Evolutionary conservation across 495 filamentous ascomycete species (phyloP), one percentile per base, ranked within the genome.

Genomic region (Penicillium argentinense): DNA sequence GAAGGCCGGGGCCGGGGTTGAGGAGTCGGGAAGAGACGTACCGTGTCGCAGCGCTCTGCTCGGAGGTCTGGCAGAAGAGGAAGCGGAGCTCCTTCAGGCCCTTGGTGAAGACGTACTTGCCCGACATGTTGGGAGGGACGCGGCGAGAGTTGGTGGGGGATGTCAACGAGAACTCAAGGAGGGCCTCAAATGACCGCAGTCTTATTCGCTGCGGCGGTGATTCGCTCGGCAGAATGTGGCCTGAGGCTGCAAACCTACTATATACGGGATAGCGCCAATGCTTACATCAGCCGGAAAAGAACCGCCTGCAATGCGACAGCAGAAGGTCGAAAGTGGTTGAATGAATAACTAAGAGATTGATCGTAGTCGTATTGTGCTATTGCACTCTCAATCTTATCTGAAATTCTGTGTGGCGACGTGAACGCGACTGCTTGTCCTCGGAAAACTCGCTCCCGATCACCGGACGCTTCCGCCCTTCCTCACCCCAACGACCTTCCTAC

Each of bases 81-180:
- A 98, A 98, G 53, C 93, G 89, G 63, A 98, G 79, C 77, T 98
- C 93, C 80, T 92, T 97, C 62, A 98, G 74, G 47, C 78, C 68
- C 63, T 87, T 88, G 47, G 84, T 79, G 69, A 97, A 98, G 56
- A 82, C 87, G 69, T 96, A 97, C 78, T 93, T 95, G 68, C 79
- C 73, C 44, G 93, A 89, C 93, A 97, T 98, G 37, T 60, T 76
- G 66, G 42, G 14, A 32, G 40, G 24, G 41, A 17, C 23, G 34
- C 45, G 32, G 25, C 30, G 23, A 36, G 16, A 40, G 39, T 33
- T 48, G 16, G 26, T 25, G 24, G 40, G 24, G 51, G 52, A 43
- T 44, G 51, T 42, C 56, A 47, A 47, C 46, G 42, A 39, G 42
- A 26, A 36, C 24, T 38, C 47, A 21, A 53, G 16, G 46, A 46